Evolutionary conservation across 1,284 basidiomycete species (phyloP), one percentile per base, ranked within the genome.

Genomic region (Sporisorium scitamineum): DNA sequence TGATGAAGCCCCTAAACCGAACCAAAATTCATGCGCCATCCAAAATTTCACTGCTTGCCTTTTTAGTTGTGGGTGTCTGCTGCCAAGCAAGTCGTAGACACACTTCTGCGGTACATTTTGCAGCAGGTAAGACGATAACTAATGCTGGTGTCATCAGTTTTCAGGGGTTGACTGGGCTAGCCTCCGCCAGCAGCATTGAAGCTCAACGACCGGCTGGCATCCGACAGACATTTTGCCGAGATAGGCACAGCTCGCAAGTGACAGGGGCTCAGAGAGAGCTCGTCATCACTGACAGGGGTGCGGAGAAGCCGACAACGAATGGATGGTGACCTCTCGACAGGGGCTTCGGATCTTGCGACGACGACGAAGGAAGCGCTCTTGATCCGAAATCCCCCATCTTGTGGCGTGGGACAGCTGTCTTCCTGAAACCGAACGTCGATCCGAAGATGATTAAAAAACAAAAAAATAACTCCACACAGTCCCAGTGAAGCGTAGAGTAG

Each of bases 1-100:
- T 66, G 62, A 65, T 18, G 26, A 70, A 65, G 59, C 69, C 69
- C 69, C 63, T 62, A 54, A 66, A 51, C 31, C 14, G 22, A 37
- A n/a, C 8, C 3, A n/a, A 48, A 62, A 41, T 54, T 63, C 60
- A 62, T 55, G 52, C 61, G 39, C 52, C 37, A 27, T 39, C 54
- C 16, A 48, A 5, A 37, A 20, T 16, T n/a, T 42, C n/a, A n/a
- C 47, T 48, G 8, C 16, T 48, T 29, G 47, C 47, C 29, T 20
- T 27, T 29, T 20, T 20, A 18, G n/a, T n/a, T n/a, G n/a, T n/a
- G n/a, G n/a, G 27, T 10, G 14, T 9, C n/a, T 11, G n/a, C 9
- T 22, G n/a, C 11, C 27, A 50, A 31, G 48, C 47, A 27, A 31
- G 22, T 1, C 7, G 45, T 47, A 6, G 26, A 5, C 14, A 13